These are phyloP conservation scores for Aspergillus carbonarius DNA, from an alignment of 2,329 filamentous ascomycete species.

Conservation along the genomic window DNA sequence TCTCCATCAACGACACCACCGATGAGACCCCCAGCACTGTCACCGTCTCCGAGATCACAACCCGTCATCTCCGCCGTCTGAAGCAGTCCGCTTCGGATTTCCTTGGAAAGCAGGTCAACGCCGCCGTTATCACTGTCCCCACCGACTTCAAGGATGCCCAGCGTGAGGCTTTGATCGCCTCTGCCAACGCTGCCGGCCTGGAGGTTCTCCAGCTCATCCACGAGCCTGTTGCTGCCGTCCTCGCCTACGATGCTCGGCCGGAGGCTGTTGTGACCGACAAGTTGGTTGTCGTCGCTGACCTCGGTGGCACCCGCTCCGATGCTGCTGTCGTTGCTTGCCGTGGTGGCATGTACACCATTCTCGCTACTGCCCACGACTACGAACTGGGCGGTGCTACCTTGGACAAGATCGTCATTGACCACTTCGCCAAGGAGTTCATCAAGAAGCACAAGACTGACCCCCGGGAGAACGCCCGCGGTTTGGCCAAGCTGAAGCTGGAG, in stretches of 20 bases:
- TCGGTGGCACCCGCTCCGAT: conserved; percentile 90
- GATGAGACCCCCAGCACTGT: conserved; percentile 67
- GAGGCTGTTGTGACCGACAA: conserved; percentile 78
- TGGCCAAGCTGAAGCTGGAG: conserved; percentile 92
- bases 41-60: conserved; percentile 75
- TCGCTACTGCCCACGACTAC: conserved; percentile 93
- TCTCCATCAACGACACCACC: conserved; percentile 76
- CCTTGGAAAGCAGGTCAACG: conserved; percentile 87
- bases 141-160: conserved; percentile 91
- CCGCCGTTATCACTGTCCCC: conserved; percentile 90
- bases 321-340: conserved; percentile 86
- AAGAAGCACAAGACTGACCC: conserved; percentile 95
- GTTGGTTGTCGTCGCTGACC: conserved; percentile 84
- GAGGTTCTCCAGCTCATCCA: conserved; percentile 91
- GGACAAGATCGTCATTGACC: conserved; percentile 88
- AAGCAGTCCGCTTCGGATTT: conserved; percentile 84
- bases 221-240: conserved; percentile 82
- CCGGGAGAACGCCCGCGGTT: conserved; percentile 71
- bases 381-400: conserved; percentile 83
- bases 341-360: conserved; percentile 92
- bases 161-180: conserved; percentile 73
- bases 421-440: conserved; percentile 98
- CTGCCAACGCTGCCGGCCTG: conserved; percentile 76
- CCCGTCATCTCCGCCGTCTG: conserved; percentile 80
- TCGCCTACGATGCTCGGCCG: conserved; percentile 86